phyloP scores from a whole-genome alignment of 352 stramenopile genomes.

The Saprolegnia parasitica region DNA sequence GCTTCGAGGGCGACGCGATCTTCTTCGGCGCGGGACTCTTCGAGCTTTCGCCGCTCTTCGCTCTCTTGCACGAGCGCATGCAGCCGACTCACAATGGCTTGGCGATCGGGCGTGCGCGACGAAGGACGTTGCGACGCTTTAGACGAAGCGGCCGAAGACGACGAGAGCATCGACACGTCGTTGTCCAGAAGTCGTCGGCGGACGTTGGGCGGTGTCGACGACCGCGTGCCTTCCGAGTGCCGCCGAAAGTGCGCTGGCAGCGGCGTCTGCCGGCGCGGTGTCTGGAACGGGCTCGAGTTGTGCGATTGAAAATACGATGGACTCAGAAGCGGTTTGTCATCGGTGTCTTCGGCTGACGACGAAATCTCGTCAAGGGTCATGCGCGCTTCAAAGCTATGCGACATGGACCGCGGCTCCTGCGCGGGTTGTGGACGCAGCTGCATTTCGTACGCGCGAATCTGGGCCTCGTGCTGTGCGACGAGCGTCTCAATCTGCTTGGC shows the following conservation, averaged over 20 bases:
- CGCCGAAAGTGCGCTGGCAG: neutral
- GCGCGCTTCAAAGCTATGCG: neutral
- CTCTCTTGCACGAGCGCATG: neutral
- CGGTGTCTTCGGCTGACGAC: neutral
- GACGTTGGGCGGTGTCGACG: neutral
- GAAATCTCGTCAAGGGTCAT: neutral
- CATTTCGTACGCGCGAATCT: neutral
- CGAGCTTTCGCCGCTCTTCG: neutral
- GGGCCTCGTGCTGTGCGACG: neutral
- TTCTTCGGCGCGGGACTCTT: neutral
- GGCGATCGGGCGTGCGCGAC: neutral
- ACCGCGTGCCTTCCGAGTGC: neutral
- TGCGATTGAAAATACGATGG: neutral
- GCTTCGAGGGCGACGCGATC: neutral
- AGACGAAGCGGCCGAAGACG: neutral
- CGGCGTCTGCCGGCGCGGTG: neutral
- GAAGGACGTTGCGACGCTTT: neutral
- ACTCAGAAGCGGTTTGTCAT: neutral
- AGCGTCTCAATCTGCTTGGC: conserved; percentile 15
- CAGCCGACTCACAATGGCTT: neutral
- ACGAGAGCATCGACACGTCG: neutral
- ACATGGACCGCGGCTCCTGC: neutral
- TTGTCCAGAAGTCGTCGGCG: neutral
- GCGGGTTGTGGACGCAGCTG: neutral
- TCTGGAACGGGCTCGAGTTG: neutral